Base-by-base conservation (phyloP, 1,284 basidiomycete genomes). In the Wolfiporia cocos region DNA sequence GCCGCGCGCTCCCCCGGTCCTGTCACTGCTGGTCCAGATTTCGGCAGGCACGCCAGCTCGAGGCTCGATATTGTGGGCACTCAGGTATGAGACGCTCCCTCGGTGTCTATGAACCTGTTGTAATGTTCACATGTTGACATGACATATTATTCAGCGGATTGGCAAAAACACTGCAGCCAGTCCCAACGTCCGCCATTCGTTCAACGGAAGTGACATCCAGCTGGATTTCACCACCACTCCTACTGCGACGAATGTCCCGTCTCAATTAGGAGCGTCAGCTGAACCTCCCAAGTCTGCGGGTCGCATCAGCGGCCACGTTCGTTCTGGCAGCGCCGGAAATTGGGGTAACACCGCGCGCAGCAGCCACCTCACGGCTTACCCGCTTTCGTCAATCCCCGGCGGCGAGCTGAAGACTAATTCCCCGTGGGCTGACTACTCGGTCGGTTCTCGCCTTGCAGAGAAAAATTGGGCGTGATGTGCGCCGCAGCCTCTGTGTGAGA, bases 1-100 rank as follows among this genome's bases (percentile, higher is more conserved):
- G 64, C 71, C 22, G 70, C 73, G 42, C 76, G 82, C 57, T 85
- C 82, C n/a, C 84, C 85, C 42, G 81, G 74, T 35, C 86, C 86
- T 33, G 75, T 86, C 47, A 89, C 86, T 44, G 86, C 86, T 41
- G 86, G 86, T 39, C 86, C 86, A 46, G 86, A 89, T 61, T 69
- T 89, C 37, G 86, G 86, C 53, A 70, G 86, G 49, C 81, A 85
- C 55, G 77, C 76, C 55, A 72, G 73, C 52, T 73, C 78, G 21
- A 72, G 82, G 37, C 57, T 78, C 51, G 80, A 85, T 53, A 83
- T 86, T 52, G 78, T 85, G 26, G 83, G 81, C 26, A 79, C 76
- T 53, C 76, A 80, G 67, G 85, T 85, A 61, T 45, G 73, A 49
- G 36, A 46, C 41, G 30, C 14, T 35, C 36, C 28, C 33, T 43